Conservation (phyloP, 1,139 yeast genomes). For the Starmera stellimalicola region DNA sequence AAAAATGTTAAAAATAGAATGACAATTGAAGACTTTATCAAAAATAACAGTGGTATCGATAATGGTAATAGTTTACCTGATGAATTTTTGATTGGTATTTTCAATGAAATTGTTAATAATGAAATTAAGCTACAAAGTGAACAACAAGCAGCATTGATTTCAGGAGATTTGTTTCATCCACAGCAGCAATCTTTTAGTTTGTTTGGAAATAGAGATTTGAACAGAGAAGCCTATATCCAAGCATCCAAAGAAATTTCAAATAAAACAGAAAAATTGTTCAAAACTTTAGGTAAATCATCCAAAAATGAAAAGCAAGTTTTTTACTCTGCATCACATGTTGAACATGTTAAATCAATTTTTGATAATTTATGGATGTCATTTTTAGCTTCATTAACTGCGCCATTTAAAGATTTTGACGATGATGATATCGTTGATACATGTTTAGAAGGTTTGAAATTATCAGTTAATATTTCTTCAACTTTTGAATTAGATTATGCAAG, state of each 20-base stretch:
- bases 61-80: slow-evolving; percentile 80
- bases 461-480: slow-evolving; percentile 76
- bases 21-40: slow-evolving; percentile 79
- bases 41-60: slow-evolving; percentile 87
- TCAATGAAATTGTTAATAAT: slow-evolving; percentile 64
- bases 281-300: slow-evolving; percentile 45
- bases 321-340: slow-evolving; percentile 65
- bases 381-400: slow-evolving; percentile 88
- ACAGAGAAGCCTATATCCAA: slow-evolving; percentile 80
- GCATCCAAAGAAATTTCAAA: slow-evolving; percentile 89
- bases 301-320: slow-evolving; percentile 25
- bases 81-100: slow-evolving; percentile 60
- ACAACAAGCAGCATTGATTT: slow-evolving; percentile 82
- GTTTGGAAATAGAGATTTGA: slow-evolving; percentile 67
- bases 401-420: slow-evolving; percentile 84
- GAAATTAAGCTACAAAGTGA: slow-evolving; percentile 91
- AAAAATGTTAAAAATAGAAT: slow-evolving; percentile 77
- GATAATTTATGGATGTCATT: slow-evolving; percentile 97
- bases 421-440: slow-evolving; percentile 61
- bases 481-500: slow-evolving; percentile 81
- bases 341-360: slow-evolving; percentile 88
- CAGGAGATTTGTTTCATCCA: slow-evolving; percentile 44
- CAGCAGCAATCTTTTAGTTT: slow-evolving; percentile 43
- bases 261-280: slow-evolving; percentile 81
- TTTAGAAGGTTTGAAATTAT: slow-evolving; percentile 75